phyloP scores from a whole-genome alignment of 306 rosid species.

The Lablab purpureus region DNA sequence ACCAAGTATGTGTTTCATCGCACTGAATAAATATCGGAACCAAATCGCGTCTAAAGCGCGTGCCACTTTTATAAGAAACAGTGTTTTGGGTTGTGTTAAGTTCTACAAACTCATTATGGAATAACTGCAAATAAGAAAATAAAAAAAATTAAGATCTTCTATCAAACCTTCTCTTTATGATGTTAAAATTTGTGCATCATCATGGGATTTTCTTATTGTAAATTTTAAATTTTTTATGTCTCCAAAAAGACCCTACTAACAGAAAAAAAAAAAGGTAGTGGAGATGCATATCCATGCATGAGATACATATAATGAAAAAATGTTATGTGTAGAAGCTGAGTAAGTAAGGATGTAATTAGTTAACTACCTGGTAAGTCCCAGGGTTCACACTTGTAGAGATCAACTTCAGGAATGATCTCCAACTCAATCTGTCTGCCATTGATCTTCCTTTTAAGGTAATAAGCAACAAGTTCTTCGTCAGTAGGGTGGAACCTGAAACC shows the following conservation, averaged over 20 bases:
- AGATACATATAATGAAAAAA: not conserved
- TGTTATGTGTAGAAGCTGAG: not conserved
- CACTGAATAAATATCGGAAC: slow-evolving; percentile 39
- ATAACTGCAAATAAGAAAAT: not conserved
- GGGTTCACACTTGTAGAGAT: slow-evolving; percentile 96
- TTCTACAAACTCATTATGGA: not conserved
- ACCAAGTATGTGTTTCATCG: slow-evolving; percentile 50
- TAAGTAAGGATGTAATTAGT: not conserved
- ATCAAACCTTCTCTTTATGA: not conserved
- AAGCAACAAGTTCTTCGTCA: slow-evolving; percentile 91
- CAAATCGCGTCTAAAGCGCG: slow-evolving; percentile 28
- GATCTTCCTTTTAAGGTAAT: slow-evolving; percentile 91
- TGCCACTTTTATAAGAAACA: slow-evolving; percentile 34
- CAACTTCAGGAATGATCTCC: slow-evolving; percentile 96
- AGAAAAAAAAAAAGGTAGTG: not conserved
- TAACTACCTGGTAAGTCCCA: slow-evolving; percentile 93
- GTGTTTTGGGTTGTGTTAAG: not conserved
- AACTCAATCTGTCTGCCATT: slow-evolving; percentile 81
- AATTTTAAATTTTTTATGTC: not conserved
- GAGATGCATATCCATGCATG: not conserved
- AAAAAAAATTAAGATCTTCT: not conserved
- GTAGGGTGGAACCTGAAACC: slow-evolving; percentile 97
- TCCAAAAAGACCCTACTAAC: not conserved
- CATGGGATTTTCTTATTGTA: not conserved
- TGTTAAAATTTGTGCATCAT: not conserved